Conservation (phyloP, 345 rosid genomes). For the Eucalyptus curtisii region DNA sequence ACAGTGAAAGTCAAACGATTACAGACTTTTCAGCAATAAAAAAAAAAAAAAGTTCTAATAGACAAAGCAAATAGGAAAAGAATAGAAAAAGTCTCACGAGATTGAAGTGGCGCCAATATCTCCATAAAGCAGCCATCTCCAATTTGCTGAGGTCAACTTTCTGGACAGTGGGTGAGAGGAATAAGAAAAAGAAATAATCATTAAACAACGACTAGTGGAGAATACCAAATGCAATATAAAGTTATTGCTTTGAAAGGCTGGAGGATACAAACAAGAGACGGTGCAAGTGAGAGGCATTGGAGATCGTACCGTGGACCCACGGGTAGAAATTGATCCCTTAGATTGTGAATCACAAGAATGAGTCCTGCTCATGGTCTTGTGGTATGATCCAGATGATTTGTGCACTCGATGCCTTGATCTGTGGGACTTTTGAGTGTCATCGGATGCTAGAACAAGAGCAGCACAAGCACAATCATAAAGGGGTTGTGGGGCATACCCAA, state of each 20-base stretch:
- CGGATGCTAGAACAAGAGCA: slow-evolving; percentile 48
- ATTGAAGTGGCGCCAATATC: slow-evolving; percentile 89
- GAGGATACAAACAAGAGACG: background rate
- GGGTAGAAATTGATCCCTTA: slow-evolving; percentile 48
- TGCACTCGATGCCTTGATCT: slow-evolving; percentile 42
- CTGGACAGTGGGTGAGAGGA: slow-evolving; percentile 15
- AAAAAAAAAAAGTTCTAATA: background rate
- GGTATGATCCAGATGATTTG: slow-evolving; percentile 46
- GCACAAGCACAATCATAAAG: slow-evolving; percentile 10
- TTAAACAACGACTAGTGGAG: background rate
- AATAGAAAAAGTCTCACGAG: slow-evolving; percentile 42
- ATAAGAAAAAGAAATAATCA: background rate
- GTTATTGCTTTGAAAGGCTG: background rate
- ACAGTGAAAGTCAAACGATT: background rate
- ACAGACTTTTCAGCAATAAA: background rate
- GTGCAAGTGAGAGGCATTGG: background rate
- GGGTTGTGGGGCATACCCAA: slow-evolving; percentile 25
- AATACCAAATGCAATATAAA: background rate
- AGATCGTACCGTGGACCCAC: slow-evolving; percentile 39
- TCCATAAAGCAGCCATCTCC: slow-evolving; percentile 86
- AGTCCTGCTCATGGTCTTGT: slow-evolving; percentile 51
- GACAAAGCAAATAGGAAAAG: background rate
- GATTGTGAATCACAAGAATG: slow-evolving; percentile 58
- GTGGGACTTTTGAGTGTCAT: slow-evolving; percentile 70
- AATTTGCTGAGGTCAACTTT: slow-evolving; percentile 90